phyloP scores from a whole-genome alignment of 495 filamentous ascomycete genomes.

The Podospora anserina region DNA sequence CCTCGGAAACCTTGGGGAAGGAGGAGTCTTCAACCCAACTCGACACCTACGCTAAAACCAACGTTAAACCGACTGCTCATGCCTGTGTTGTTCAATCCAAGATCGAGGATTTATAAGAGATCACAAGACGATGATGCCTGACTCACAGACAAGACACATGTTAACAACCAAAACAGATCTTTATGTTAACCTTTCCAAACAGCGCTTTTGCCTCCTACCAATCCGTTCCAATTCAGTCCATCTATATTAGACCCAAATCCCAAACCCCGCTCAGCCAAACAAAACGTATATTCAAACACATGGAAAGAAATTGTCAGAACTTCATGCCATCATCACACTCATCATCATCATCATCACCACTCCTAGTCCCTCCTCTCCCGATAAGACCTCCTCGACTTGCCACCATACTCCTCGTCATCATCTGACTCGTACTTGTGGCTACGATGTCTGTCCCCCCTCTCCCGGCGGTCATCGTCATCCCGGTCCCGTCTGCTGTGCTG shows the following conservation, averaged over 20 bases:
- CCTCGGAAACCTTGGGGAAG: no score
- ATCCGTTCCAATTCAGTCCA: not conserved
- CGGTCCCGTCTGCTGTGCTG: conserved; percentile 23
- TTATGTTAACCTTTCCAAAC: not conserved
- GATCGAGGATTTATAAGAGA: not conserved
- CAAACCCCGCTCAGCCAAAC: not conserved
- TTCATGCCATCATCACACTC: conserved; percentile 5
- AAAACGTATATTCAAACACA: not conserved
- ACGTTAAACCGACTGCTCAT: not conserved
- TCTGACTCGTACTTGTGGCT: conserved; percentile 14
- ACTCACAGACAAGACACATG: not conserved
- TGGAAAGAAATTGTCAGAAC: conserved; percentile 1
- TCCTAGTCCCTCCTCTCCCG: conserved; percentile 11
- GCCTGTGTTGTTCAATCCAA: no score
- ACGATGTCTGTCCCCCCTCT: conserved; percentile 14
- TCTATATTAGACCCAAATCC: not conserved
- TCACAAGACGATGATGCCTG: not conserved
- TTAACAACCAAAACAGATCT: not conserved
- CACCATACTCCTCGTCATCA: conserved; percentile 20
- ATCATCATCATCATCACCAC: conserved; percentile 3
- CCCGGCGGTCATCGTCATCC: conserved; percentile 20
- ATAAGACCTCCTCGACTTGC: conserved; percentile 11
- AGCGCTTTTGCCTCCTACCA: not conserved
- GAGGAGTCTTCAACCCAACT: no score
- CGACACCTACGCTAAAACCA: not conserved